These are phyloP conservation scores for Sporothrix inflata DNA, from an alignment of 2,329 filamentous ascomycete genomes.

Conservation along the genomic window DNA sequence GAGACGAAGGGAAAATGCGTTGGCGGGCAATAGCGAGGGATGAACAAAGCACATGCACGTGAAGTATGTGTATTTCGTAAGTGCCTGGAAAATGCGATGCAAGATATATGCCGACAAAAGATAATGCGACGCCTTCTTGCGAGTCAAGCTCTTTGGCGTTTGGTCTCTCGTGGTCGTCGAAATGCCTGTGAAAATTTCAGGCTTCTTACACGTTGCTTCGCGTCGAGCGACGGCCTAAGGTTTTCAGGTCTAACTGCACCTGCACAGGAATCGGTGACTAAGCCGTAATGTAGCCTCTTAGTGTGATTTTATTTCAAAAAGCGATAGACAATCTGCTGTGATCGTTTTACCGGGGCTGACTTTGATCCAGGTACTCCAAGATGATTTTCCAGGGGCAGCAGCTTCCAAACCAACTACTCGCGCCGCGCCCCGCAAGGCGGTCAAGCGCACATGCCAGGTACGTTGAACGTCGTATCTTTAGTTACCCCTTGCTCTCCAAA, in stretches of 20 bases:
- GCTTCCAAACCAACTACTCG: background rate
- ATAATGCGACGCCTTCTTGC: background rate
- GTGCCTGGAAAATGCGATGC: background rate
- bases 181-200: background rate
- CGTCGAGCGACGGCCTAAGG: background rate
- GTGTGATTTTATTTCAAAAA: background rate
- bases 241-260: background rate
- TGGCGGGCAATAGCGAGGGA: background rate
- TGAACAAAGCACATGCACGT: background rate
- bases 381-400: too few relatives aligned
- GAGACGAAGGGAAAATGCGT: background rate
- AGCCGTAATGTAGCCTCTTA: background rate
- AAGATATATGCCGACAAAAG: background rate
- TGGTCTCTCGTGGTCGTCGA: background rate
- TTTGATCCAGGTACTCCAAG: background rate
- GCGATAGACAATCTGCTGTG: conserved; percentile 4
- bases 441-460: conserved; percentile 1
- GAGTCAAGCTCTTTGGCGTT: background rate
- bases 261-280: background rate
- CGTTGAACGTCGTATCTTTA: background rate
- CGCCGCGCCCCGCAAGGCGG: background rate
- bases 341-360: conserved; percentile 22
- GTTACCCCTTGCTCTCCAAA: background rate
- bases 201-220: background rate
- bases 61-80: background rate